Evolutionary conservation across 2,329 filamentous ascomycete genomes (phyloP).

Genomic region (Fusarium euwallaceae): DNA sequence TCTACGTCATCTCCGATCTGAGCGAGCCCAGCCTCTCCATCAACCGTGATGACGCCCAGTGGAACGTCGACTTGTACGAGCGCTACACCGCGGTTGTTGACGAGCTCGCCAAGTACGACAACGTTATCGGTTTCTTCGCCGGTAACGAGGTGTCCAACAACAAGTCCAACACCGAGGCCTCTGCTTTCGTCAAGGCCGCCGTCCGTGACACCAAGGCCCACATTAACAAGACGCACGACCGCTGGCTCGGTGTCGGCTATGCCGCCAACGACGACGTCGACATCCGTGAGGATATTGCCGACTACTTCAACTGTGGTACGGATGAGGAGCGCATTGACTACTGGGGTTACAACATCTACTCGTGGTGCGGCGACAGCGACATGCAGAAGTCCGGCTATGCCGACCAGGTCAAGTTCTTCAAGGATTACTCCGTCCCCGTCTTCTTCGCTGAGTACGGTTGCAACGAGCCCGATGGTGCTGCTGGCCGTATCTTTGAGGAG

Average conservation of each 20-base stretch:
- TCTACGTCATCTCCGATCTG: slow-evolving; percentile 95
- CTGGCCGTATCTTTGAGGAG: slow-evolving; percentile 85
- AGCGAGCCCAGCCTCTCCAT: slow-evolving; percentile 86
- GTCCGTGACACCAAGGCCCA: slow-evolving; percentile 96
- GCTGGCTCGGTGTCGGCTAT: slow-evolving; percentile 90
- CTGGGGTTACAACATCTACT: slow-evolving; percentile 99
- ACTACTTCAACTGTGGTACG: slow-evolving; percentile 93
- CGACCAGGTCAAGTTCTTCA: slow-evolving; percentile 87
- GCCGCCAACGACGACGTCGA: slow-evolving; percentile 92
- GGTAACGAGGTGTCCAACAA: slow-evolving; percentile 97
- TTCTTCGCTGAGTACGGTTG: slow-evolving; percentile 99
- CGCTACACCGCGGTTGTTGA: slow-evolving; percentile 91
- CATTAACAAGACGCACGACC: slow-evolving; percentile 84
- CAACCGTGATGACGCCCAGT: slow-evolving; percentile 82
- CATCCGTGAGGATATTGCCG: slow-evolving; percentile 84
- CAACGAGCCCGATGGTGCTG: slow-evolving; percentile 74
- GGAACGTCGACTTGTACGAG: slow-evolving; percentile 82
- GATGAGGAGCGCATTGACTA: slow-evolving; percentile 83
- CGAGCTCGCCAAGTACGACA: slow-evolving; percentile 83
- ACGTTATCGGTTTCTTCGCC: slow-evolving; percentile 97
- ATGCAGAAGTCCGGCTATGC: slow-evolving; percentile 84
- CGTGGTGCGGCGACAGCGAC: slow-evolving; percentile 92
- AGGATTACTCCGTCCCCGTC: slow-evolving; percentile 89
- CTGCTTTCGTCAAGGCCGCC: slow-evolving; percentile 96
- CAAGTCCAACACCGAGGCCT: slow-evolving; percentile 88